These are phyloP conservation scores for Entonaema liquescens DNA, from an alignment of 495 filamentous ascomycete genomes.

Conservation along the genomic window DNA sequence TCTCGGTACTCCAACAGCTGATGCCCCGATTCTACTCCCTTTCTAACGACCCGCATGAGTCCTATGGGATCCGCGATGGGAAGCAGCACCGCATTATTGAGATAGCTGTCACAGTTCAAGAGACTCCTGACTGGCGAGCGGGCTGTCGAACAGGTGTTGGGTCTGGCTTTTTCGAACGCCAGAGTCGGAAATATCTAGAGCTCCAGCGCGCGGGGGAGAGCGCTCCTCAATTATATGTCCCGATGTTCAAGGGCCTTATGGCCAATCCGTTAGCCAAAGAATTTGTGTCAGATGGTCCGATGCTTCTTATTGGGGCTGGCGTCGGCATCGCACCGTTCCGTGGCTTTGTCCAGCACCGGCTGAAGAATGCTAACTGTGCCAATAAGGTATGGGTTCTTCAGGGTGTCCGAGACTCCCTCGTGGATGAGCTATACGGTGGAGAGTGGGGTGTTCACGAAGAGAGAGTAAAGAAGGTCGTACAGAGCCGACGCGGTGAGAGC, in stretches of 20 bases:
- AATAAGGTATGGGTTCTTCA: constrained; percentile 99
- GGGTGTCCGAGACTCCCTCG: constrained; percentile 88
- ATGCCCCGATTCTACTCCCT: constrained; percentile 99
- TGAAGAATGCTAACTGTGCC: constrained; percentile 95
- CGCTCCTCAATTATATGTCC: constrained; percentile 72
- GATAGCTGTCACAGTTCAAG: constrained; percentile 93
- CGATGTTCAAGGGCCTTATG: constrained; percentile 99
- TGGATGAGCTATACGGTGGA: constrained; percentile 95
- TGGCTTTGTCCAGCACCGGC: constrained; percentile 92
- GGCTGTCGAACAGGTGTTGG: constrained; percentile 74
- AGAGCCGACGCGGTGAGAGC: constrained; percentile 79
- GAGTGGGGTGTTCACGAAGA: constrained; percentile 95
- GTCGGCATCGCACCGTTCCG: constrained; percentile 97
- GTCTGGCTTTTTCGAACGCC: constrained; percentile 85
- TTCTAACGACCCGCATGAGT: constrained; percentile 92
- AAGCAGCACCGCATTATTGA: constrained; percentile 86
- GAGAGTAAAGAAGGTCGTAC: constrained; percentile 91
- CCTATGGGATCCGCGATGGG: constrained; percentile 70
- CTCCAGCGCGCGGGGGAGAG: constrained; percentile 66
- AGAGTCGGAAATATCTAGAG: constrained; percentile 73
- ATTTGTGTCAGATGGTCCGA: constrained; percentile 90
- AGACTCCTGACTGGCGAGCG: constrained; percentile 79
- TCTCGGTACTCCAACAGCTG: constrained; percentile 81
- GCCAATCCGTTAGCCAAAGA: constrained; percentile 90
- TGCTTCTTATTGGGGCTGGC: constrained; percentile 96